Conservation (phyloP, 176 grass and related monocot genomes). For the Triticum dicoccoides region DNA sequence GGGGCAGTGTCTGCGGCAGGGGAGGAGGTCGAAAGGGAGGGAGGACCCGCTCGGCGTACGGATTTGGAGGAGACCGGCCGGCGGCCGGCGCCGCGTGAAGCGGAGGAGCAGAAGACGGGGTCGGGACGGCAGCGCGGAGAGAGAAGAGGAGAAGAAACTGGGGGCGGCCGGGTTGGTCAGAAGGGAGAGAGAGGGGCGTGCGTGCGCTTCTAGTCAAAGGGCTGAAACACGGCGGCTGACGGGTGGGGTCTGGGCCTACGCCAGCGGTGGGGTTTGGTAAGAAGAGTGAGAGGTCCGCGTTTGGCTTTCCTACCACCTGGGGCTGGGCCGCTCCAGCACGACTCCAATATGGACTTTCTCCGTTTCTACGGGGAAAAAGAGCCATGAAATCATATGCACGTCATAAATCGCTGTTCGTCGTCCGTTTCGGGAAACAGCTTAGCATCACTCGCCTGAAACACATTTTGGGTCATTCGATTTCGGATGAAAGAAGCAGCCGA, state of each 20-base stretch:
- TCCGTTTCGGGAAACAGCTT: no score
- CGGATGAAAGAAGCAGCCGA: no score
- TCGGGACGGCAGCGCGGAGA: conserved; percentile 11
- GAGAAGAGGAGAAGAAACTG: conserved; percentile 18
- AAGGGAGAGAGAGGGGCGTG: conserved; percentile 6
- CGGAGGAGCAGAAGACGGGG: conserved; percentile 5
- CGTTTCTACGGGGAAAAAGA: not conserved
- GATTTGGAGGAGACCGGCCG: not conserved
- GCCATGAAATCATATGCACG: not conserved
- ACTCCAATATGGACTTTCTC: not conserved
- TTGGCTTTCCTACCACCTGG: not conserved
- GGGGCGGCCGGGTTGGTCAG: conserved; percentile 18
- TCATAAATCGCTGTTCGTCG: not conserved
- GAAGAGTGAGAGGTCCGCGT: not conserved
- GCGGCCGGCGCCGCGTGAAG: conserved; percentile 8
- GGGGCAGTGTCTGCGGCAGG: not conserved
- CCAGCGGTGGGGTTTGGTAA: conserved; percentile 12
- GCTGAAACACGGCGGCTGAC: not conserved
- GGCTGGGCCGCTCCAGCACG: not conserved
- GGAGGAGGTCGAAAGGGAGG: not conserved
- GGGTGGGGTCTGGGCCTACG: not conserved
- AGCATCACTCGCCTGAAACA: no score
- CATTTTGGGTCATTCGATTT: no score
- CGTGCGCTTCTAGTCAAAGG: conserved; percentile 26
- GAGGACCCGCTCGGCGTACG: not conserved